Percentiles rank a stretch among this genome's conserved stretches.
phyloP scores from a whole-genome alignment of 202 grass and related monocot genomes.

The Dendrocalamus latiflorus region DNA sequence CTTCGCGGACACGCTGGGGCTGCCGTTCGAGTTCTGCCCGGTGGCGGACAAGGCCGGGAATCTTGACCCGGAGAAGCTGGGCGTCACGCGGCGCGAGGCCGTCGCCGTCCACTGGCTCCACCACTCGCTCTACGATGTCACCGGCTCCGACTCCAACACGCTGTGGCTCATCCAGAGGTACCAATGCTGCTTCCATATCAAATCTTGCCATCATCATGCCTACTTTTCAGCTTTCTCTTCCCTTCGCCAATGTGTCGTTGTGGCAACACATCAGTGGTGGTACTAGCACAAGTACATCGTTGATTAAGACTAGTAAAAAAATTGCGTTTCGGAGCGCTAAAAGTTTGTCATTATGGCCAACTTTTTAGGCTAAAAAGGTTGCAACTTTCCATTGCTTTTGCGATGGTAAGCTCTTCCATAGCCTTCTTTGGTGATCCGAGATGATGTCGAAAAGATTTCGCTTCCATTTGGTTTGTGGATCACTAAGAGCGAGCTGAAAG shows the following conservation, averaged over 20 bases:
- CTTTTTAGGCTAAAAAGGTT: slow-evolving; percentile 28
- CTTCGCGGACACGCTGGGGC: too few relatives aligned
- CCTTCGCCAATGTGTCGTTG: neutral
- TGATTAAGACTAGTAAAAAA: neutral
- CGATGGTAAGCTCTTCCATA: neutral
- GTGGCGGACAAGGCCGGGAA: too few relatives aligned
- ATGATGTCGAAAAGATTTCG: slow-evolving; percentile 11
- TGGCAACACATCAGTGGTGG: neutral
- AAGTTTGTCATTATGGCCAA: slow-evolving; percentile 18
- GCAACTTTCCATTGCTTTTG: slow-evolving; percentile 24
- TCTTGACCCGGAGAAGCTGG: too few relatives aligned
- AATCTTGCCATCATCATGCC: too few relatives aligned
- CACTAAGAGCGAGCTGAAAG: slow-evolving; percentile 15
- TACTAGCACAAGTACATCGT: neutral
- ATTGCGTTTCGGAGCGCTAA: slow-evolving; percentile 10
- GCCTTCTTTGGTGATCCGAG: slow-evolving; percentile 34
- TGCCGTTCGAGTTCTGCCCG: too few relatives aligned
- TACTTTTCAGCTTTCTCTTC: slow-evolving; percentile 18
- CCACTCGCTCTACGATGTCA: slow-evolving; percentile 91
- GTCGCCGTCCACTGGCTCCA: slow-evolving; percentile 86
- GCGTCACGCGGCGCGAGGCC: slow-evolving; percentile 52
- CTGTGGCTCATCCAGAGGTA: slow-evolving; percentile 82
- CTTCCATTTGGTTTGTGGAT: slow-evolving; percentile 28
- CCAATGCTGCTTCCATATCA: slow-evolving; percentile 20
- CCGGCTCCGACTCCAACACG: slow-evolving; percentile 69